These are phyloP conservation scores for Malania oleifera DNA, from an alignment of 164 flowering plant species.

Conservation along the genomic window DNA sequence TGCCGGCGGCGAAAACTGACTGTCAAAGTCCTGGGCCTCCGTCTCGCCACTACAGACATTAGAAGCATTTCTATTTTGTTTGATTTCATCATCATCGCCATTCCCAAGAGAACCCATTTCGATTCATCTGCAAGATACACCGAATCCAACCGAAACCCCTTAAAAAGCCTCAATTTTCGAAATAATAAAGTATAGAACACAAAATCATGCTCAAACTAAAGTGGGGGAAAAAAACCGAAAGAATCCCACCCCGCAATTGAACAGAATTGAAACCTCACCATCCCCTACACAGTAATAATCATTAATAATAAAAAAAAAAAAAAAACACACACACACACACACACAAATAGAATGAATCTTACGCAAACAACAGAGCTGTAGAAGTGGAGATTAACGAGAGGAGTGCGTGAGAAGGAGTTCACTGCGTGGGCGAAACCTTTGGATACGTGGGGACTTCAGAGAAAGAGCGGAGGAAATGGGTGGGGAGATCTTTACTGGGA, in stretches of 20 bases:
- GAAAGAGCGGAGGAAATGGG: not conserved
- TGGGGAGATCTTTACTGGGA: not conserved
- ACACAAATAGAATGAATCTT: too few relatives aligned
- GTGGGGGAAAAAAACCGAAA: too few relatives aligned
- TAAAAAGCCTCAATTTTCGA: not conserved
- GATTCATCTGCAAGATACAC: not conserved
- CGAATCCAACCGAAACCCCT: slow-evolving; percentile 3
- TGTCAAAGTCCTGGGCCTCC: slow-evolving; percentile 13
- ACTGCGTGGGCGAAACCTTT: too few relatives aligned
- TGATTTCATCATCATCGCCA: slow-evolving; percentile 1
- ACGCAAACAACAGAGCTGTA: too few relatives aligned
- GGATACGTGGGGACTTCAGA: not conserved
- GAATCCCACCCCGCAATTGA: too few relatives aligned
- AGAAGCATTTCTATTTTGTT: not conserved
- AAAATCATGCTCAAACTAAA: too few relatives aligned
- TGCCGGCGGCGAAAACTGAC: slow-evolving; percentile 9
- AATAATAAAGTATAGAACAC: too few relatives aligned
- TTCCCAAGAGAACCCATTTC: slow-evolving; percentile 23
- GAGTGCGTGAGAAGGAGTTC: not conserved
- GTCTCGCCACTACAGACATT: slow-evolving; percentile 3
- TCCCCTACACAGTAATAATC: too few relatives aligned
- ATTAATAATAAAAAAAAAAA: too few relatives aligned
- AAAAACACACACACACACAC: too few relatives aligned
- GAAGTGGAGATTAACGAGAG: not conserved
- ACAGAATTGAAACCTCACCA: too few relatives aligned